Percentiles rank a stretch among this genome's conserved stretches.
Evolutionary conservation across 441 rosid species (phyloP).

Genomic region (Brassica balearica): DNA sequence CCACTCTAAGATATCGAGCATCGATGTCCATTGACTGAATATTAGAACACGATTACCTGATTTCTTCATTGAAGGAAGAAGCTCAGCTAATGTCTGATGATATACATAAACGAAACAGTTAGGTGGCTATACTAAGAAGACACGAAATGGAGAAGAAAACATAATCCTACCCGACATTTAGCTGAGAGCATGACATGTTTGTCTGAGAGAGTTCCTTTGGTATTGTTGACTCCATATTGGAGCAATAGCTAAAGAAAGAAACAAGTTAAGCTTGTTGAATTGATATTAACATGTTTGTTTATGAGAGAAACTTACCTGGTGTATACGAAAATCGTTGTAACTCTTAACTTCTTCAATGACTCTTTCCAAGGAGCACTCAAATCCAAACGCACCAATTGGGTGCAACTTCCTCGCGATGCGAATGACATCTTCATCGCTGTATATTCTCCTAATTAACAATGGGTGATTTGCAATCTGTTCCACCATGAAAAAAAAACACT

Average conservation of each 20-base stretch:
- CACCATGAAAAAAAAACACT: not conserved
- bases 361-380: slow-evolving; percentile 82
- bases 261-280: slow-evolving; percentile 16
- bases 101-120: slow-evolving; percentile 22
- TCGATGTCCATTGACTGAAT: slow-evolving; percentile 98
- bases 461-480: slow-evolving; percentile 98
- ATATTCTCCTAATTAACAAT: slow-evolving; percentile 85
- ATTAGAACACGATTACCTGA: slow-evolving; percentile 85
- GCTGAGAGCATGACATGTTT: slow-evolving; percentile 94
- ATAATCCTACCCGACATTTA: slow-evolving; percentile 77
- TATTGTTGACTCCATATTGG: slow-evolving; percentile 59
- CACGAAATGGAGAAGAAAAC: not conserved
- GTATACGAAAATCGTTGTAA: slow-evolving; percentile 88
- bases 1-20: slow-evolving; percentile 98
- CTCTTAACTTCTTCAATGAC: slow-evolving; percentile 85
- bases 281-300: slow-evolving; percentile 7
- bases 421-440: slow-evolving; percentile 78
- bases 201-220: slow-evolving; percentile 78
- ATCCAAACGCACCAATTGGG: slow-evolving; percentile 91
- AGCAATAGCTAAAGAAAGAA: slow-evolving; percentile 70
- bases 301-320: slow-evolving; percentile 63
- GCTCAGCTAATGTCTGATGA: slow-evolving; percentile 78
- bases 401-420: slow-evolving; percentile 75
- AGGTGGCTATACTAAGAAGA: not conserved
- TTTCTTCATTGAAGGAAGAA: slow-evolving; percentile 74